Percentiles rank a stretch among this genome's conserved stretches.
Evolutionary conservation across 1,284 basidiomycete genomes (phyloP).

Genomic region (Sparassis latifolia): DNA sequence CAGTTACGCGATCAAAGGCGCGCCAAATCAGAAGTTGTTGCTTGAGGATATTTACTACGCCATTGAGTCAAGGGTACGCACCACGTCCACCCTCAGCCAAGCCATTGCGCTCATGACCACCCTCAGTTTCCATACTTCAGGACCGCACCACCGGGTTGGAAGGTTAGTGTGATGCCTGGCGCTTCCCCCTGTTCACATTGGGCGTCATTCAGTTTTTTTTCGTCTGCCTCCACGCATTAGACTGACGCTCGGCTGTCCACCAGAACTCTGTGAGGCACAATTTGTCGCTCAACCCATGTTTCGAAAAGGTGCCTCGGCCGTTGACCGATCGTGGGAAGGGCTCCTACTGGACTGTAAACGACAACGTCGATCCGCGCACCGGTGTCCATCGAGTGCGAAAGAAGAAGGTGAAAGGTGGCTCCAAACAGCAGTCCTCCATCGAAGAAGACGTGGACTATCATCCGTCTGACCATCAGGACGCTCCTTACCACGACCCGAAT

Average conservation of each 20-base stretch:
- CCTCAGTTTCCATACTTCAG: slow-evolving; percentile 77
- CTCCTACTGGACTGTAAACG: slow-evolving; percentile 84
- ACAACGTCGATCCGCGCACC: slow-evolving; percentile 78
- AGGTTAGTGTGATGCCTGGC: slow-evolving; percentile 42
- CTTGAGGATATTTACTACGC: slow-evolving; percentile 85
- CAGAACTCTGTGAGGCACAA: slow-evolving; percentile 95
- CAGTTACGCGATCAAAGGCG: slow-evolving; percentile 83
- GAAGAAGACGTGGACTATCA: slow-evolving; percentile 52
- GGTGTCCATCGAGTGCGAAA: slow-evolving; percentile 80
- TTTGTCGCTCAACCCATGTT: slow-evolving; percentile 88
- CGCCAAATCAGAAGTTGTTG: slow-evolving; percentile 74
- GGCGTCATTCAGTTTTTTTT: too few species aligned
- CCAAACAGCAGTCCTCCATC: slow-evolving; percentile 33
- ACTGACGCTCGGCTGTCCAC: too few species aligned
- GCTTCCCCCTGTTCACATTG: too few species aligned
- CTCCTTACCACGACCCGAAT: slow-evolving; percentile 45
- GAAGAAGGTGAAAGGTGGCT: slow-evolving; percentile 59
- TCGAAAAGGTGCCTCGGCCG: slow-evolving; percentile 85
- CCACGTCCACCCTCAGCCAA: neutral
- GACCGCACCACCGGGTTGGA: slow-evolving; percentile 78
- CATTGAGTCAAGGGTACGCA: slow-evolving; percentile 73
- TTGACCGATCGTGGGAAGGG: slow-evolving; percentile 84
- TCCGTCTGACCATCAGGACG: slow-evolving; percentile 26
- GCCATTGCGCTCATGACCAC: neutral
- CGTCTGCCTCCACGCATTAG: too few species aligned